Base-by-base conservation (phyloP, 2,329 filamentous ascomycete genomes). In the Colletotrichum destructivum region DNA sequence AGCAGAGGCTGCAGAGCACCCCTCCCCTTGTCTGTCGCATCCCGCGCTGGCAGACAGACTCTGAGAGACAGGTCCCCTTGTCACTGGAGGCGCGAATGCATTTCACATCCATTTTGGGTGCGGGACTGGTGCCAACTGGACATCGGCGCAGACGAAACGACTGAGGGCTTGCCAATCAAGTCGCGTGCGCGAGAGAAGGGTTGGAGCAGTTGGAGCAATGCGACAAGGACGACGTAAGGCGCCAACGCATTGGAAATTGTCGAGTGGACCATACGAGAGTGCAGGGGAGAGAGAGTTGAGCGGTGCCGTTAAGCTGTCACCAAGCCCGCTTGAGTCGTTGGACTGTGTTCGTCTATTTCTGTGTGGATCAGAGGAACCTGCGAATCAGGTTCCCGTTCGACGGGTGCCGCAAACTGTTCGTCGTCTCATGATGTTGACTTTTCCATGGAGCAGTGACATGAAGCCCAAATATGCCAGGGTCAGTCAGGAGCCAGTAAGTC, bases 201-300 rank as follows among this genome's bases (percentile, higher is more conserved):
- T 56, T 66, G 42, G 63, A 44, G 16, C 63, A 42, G 56, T 38
- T 61, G 35, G 44, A 49, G 35, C 57, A 62, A 44, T 57, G 44
- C 23, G 51, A 46, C 18, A 52, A 61, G 23, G 18, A 56, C 40
- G 18, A 56, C 40, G 64, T 71, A 71, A 68, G 69, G 69, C 69
- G 69, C 64, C 69, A 71, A 71, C 59, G 63, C 69, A 68, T 71
- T 55, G 51, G 55, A 46, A n/a, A 46, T 26, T 49, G 51, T 47
- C 18, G 38, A 40, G 69, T 68, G 69, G 64, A 42, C 57, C 56
- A 52, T 46, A 71, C n/a, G 60, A 46, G 7, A 23, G 69, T 46
- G 38, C 64, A 66, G 62, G 62, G 69, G 64, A 3, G 9, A 56
- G 35, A 42, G 21, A 40, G 54, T 59, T 66, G 38, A 7, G 44